Conservation (phyloP, 352 stramenopile species). For the Pythium periplocum region DNA sequence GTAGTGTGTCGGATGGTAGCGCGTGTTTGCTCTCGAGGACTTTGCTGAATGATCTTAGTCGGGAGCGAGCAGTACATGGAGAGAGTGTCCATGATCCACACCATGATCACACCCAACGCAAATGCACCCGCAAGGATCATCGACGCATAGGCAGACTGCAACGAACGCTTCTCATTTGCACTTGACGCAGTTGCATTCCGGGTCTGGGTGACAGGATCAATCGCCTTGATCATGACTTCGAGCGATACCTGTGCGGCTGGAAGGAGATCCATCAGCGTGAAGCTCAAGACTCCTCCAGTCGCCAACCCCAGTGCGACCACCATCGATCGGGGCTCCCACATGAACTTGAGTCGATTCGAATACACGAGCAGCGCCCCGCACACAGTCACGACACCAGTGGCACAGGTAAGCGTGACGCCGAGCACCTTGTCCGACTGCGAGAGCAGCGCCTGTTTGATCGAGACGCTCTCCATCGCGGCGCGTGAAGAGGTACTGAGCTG, state of each 20-base stretch:
- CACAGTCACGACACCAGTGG: conserved; percentile 14
- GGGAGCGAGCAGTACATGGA: conserved; percentile 13
- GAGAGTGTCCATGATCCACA: conserved; percentile 17
- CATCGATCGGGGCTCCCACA: conserved; percentile 17
- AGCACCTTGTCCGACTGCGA: conserved; percentile 10
- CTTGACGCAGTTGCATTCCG: not conserved
- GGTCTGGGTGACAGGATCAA: not conserved
- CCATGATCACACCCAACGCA: conserved; percentile 9
- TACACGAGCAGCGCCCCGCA: conserved; percentile 21
- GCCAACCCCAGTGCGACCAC: conserved; percentile 18
- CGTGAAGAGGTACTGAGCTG: not conserved
- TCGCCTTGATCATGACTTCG: not conserved
- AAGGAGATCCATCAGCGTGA: conserved; percentile 18
- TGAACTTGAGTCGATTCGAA: conserved; percentile 12
- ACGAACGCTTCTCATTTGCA: not conserved
- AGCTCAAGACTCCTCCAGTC: conserved; percentile 17
- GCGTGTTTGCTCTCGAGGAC: not conserved
- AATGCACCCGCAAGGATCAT: conserved; percentile 15
- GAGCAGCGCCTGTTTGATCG: conserved; percentile 1
- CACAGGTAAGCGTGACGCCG: conserved; percentile 17
- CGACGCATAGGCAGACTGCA: conserved; percentile 12
- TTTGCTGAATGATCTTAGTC: not conserved
- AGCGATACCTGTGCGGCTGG: conserved; percentile 10
- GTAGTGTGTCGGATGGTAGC: not conserved
- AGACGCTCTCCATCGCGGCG: not conserved